Evolutionary conservation across 1,139 yeast species (phyloP), one percentile per base, ranked within the genome.

Genomic region (Debaryomyces udenii): DNA sequence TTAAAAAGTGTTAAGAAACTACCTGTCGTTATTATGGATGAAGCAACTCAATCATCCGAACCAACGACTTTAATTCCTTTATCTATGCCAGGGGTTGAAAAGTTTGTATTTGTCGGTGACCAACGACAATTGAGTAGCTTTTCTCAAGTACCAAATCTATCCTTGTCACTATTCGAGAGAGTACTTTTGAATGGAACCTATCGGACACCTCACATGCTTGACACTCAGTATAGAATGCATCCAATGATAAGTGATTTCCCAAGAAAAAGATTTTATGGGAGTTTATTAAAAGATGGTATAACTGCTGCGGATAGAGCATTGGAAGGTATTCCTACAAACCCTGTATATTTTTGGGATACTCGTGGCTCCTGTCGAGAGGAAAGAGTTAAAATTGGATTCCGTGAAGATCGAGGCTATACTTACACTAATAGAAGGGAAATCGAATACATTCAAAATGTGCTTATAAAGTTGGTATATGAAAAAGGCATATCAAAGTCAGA

Each of bases 201-300:
- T 51, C 64, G 67, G 33, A 68, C 71, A 10, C 84, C 86, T 3
- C 81, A 78, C 49, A 81, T 83, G 88, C 72, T 83, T 57, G 81
- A 83, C 52, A 79, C 82, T 1, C 90, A 83, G 55, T 83, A 83
- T 55, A 76, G 90, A 64, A 82, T 82, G 88, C 87, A 82, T 55
- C 89, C 88, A 7, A 62, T 57, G 37, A 80, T 80, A 33, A 65
- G 86, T 68, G 80, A 80, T 50, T 84, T 83, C 58, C 83, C 90
- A 6, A 68, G 86, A 48, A 64, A 59, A 37, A 68, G 66, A 43
- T 82, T 83, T 45, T 83, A 83, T 55, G 67, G 70, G 20, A 78
- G 78, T 10, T 57, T 66, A 49, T 66, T 83, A 49, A 67, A 70
- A 38, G 84, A 83, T 61, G 90, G 90, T 52, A 75, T 83, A 18